Evolutionary conservation across 2,329 filamentous ascomycete genomes (phyloP).

Genomic region (Colletotrichum sp.): DNA sequence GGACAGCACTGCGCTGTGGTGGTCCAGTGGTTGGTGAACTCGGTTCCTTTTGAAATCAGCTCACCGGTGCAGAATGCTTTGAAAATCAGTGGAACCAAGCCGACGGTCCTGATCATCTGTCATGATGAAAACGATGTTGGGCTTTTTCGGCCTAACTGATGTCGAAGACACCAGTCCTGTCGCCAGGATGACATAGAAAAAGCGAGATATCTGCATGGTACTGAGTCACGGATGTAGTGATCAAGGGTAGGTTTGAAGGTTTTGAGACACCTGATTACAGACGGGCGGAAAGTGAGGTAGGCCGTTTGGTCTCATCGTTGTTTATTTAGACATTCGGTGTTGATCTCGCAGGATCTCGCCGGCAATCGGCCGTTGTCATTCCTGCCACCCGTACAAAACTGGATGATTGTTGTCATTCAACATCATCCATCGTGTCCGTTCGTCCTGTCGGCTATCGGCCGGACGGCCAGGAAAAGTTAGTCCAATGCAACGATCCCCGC

Average conservation of each 20-base stretch:
- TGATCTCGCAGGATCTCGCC: neutral
- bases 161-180: neutral
- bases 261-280: accelerated
- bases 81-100: conserved; percentile 21
- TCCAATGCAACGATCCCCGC: neutral
- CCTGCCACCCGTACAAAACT: neutral
- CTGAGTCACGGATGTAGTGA: neutral
- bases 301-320: neutral
- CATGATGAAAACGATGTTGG: conserved; percentile 28
- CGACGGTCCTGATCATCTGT: conserved; percentile 26
- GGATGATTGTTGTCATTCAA: neutral
- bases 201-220: neutral
- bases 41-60: conserved; percentile 25
- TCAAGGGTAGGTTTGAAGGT: accelerated
- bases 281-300: neutral
- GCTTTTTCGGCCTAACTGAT: neutral
- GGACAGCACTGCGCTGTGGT: conserved; percentile 32
- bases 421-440: neutral
- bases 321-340: neutral
- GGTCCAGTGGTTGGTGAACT: conserved; percentile 29
- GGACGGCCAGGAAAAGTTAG: neutral
- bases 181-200: neutral
- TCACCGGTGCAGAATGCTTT: conserved; percentile 23
- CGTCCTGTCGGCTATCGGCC: neutral
- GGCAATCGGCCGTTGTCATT: neutral